Evolutionary conservation across 257 asterid genomes (phyloP), one percentile per base, ranked within the genome.

Genomic region (Fraxinus pennsylvanica): DNA sequence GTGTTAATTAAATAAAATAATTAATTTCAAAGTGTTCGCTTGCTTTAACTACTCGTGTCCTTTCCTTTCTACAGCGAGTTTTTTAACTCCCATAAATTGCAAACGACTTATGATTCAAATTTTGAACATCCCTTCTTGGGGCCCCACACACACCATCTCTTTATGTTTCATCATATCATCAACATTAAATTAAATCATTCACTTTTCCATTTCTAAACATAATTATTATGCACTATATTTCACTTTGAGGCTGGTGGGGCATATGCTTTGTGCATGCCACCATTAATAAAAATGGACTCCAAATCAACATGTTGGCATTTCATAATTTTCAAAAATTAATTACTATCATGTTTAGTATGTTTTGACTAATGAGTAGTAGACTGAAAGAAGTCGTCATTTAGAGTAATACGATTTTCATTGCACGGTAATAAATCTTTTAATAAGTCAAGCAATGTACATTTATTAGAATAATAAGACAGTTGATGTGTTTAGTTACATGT

Each of bases 81-180:
- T 65, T 89, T 65, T 89, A 88, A 90, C 66, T 77, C 81, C 82
- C 76, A 68, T 77, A 68, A 74, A 77, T 66, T 68, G 25, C 74
- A 68, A 47, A 41, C 33, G 79, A 74, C 68, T 8, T 7, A 81
- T 76, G 75, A 76, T 91, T 91, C 92, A 90, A 92, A 92, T 1
- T 91, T 92, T 91, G 92, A 88, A 92, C 87, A 72, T 68, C 57
- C 38, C 68, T 43, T 78, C 67, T 22, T 0, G 5, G 32, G 29
- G 29, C 68, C 69, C 68, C 69, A 63, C 19, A 63, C 17, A 2
- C 35, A 68, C 78, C 79, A 79, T 75, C 17, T 63, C 69, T 77
- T 33, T 36, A 65, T 71, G 47, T 70, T 45, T 77, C 88, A 89
- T 87, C 84, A 86, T 82, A n/a, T 4, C 21, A 85, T 82, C 80